Base-by-base conservation (phyloP, 768 basidiomycete genomes). In the Leccinum variicolor region DNA sequence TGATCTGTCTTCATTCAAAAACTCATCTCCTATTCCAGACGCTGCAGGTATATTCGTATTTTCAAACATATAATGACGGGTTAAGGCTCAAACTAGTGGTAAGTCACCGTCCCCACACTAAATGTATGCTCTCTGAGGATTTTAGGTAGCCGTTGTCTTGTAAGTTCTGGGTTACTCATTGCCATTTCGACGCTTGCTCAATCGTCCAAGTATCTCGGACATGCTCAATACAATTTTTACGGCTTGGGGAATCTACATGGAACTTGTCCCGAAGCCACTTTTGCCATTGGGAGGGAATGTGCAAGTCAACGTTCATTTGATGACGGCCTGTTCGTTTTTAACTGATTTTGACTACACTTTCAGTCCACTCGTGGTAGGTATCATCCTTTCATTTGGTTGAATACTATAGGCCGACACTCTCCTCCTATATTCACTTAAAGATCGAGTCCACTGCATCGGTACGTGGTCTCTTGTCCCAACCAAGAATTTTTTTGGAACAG, bases 381-480 rank as follows among this genome's bases (percentile, higher is more conserved):
- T 2, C n/a, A 17, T 39, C 5, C 36, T 39, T 33, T 46, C 6
- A 6, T 46, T 14, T 49, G 11, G 11, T n/a, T 1, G 8, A 1
- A 6, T 50, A 4, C 33, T 26, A 15, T 10, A n/a, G 13, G 21
- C 43, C 46, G 21, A 59, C 31, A 15, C 21, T 49, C 50, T 9
- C n/a, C 36, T 11, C 8, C 6, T 34, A 11, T 11, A 2, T 25
- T 36, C 36, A 7, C 31, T 13, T 3, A 3, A 47, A 60, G 62
- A 34, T 64, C 39, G 54, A 64, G 33, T 64, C 62, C 19, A 64
- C 57, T 3, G 57, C 58, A 21, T 53, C 62, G 15, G 62, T 64
- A 55, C 21, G 62, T 52, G 15, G 11, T 56, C 6, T 31, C 8
- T 52, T 13, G 25, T 14, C 3, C 8, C 13, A 52, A 15, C 11